Conservation (phyloP, 352 stramenopile species). For the Pythium apleroticum region DNA sequence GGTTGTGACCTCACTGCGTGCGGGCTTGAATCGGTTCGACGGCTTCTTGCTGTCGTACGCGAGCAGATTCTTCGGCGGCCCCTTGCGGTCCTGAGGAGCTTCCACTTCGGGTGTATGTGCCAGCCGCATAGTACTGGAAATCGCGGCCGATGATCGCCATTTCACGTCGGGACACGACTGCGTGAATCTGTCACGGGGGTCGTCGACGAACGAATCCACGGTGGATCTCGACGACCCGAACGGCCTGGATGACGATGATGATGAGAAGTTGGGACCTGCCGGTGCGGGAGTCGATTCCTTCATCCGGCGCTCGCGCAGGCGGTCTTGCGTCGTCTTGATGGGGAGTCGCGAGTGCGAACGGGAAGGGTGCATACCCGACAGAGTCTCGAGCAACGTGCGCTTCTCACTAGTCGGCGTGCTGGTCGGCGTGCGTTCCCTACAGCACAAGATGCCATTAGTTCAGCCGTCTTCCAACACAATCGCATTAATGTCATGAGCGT, state of each 20-base stretch:
- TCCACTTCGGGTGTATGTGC: conserved; percentile 8
- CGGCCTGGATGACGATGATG: neutral
- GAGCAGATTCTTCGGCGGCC: conserved; percentile 23
- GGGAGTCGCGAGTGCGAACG: conserved; percentile 16
- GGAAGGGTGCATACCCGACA: conserved; percentile 27
- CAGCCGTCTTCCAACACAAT: neutral
- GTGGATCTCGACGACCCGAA: conserved; percentile 10
- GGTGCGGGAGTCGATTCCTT: conserved; percentile 12
- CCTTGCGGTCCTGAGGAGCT: neutral
- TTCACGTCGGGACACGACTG: conserved; percentile 25
- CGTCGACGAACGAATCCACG: neutral
- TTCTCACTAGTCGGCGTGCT: conserved; percentile 15
- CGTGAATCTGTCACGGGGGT: conserved; percentile 7
- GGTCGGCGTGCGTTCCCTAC: neutral
- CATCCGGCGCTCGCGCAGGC: conserved; percentile 22
- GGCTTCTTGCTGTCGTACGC: conserved; percentile 28
- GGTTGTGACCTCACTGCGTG: neutral
- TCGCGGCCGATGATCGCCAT: conserved; percentile 26
- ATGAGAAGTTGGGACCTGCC: neutral
- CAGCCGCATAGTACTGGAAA: conserved; percentile 27
- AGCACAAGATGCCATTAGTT: neutral
- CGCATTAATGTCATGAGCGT: neutral
- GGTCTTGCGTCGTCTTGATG: conserved; percentile 30
- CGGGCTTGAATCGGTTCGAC: conserved; percentile 26
- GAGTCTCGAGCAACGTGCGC: conserved; percentile 26